These are phyloP conservation scores for Lantana camara DNA, from an alignment of 257 asterid genomes.

Conservation along the genomic window DNA sequence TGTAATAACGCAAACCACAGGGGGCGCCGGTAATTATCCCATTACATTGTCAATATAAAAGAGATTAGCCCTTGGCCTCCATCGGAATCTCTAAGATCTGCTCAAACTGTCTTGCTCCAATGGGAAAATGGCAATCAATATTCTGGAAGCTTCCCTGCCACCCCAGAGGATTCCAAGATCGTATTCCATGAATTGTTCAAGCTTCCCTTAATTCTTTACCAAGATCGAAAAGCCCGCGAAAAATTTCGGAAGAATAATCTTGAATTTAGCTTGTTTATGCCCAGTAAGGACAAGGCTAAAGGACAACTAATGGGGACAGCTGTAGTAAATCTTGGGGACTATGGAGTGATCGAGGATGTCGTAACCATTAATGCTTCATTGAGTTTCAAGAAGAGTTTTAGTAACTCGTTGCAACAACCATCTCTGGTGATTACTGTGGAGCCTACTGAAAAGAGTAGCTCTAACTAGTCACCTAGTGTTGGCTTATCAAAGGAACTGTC, in stretches of 20 bases:
- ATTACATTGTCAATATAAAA: conserved; percentile 54
- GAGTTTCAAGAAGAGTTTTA: conserved; percentile 60
- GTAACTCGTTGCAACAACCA: conserved; percentile 45
- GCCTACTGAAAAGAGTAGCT: conserved; percentile 62
- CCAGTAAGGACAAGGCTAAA: conserved; percentile 72
- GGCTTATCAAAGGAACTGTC: conserved; percentile 54
- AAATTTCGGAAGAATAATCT: conserved; percentile 70
- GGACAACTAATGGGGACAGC: conserved; percentile 78
- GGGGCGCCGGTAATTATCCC: too few species aligned
- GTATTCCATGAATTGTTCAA: conserved; percentile 64
- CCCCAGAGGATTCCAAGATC: conserved; percentile 49
- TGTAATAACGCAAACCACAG: too few species aligned
- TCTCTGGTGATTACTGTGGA: conserved; percentile 57
- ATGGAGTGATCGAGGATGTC: conserved; percentile 55
- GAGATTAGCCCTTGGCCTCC: conserved; percentile 97
- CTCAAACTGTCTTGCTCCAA: conserved; percentile 68
- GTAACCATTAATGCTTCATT: conserved; percentile 48
- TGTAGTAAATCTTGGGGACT: conserved; percentile 68
- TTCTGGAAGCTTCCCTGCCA: conserved; percentile 58
- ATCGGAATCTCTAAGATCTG: conserved; percentile 67
- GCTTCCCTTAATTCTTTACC: conserved; percentile 52
- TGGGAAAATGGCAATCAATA: conserved; percentile 72
- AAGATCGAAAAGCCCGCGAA: conserved; percentile 55
- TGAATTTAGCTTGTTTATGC: conserved; percentile 66
- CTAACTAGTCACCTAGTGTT: conserved; percentile 59